phyloP scores from a whole-genome alignment of 768 basidiomycete genomes.

The Termitomyces heimii region DNA sequence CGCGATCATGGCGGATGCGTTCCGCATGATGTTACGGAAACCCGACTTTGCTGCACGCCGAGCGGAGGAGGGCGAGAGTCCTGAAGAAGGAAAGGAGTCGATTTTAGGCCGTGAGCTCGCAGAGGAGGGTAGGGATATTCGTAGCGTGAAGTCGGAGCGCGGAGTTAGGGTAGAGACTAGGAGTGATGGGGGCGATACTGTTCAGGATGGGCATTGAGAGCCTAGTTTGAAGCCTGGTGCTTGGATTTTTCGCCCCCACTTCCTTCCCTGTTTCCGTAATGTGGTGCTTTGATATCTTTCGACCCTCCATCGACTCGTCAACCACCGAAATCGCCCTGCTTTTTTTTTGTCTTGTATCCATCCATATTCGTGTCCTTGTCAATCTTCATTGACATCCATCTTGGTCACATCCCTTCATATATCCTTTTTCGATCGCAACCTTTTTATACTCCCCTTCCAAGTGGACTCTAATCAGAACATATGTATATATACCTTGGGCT shows the following conservation, averaged over 20 bases:
- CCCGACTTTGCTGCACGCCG: conserved; percentile 76
- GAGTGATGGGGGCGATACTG: conserved; percentile 46
- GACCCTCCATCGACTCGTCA: neutral
- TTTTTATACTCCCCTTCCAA: conserved; percentile 12
- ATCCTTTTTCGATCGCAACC: conserved; percentile 1
- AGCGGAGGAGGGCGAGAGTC: conserved; percentile 67
- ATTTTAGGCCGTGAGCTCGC: conserved; percentile 72
- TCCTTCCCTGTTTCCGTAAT: neutral
- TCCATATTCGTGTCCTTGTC: neutral
- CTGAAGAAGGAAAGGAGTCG: conserved; percentile 37
- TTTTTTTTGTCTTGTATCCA: neutral
- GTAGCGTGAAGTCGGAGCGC: conserved; percentile 75
- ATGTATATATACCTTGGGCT: conserved; percentile 12
- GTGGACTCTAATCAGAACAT: conserved; percentile 8
- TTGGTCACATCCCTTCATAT: conserved; percentile 4
- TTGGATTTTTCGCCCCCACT: neutral
- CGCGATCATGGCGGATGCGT: conserved; percentile 90
- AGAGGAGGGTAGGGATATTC: conserved; percentile 85
- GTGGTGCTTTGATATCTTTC: neutral
- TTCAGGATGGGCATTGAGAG: conserved; percentile 34
- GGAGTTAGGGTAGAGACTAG: conserved; percentile 74
- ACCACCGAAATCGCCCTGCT: neutral
- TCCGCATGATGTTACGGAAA: conserved; percentile 81
- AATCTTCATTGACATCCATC: conserved; percentile 1
- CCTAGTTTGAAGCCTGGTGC: conserved; percentile 2